Conservation (phyloP, 352 stramenopile species). For the Blastocystis sp. region DNA sequence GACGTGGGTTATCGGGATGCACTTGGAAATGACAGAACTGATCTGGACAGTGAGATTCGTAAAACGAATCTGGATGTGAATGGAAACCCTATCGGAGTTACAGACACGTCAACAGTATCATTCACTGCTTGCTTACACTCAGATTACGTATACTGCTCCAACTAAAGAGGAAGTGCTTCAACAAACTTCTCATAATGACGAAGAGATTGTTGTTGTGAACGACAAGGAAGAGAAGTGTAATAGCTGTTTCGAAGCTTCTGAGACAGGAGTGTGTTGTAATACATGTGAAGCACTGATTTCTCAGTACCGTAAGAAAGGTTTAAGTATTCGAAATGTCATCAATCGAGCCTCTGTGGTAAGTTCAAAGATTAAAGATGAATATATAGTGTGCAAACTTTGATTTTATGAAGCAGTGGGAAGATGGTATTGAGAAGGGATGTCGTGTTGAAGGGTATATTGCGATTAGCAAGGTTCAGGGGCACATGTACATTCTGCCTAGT, state of each 20-base stretch:
- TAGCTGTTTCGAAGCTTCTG: neutral
- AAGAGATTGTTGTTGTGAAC: neutral
- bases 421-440: slow-evolving; percentile 46
- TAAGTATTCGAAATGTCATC: slow-evolving; percentile 50
- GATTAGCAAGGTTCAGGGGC: slow-evolving; percentile 47
- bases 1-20: slow-evolving; percentile 61
- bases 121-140: neutral
- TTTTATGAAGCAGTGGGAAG: slow-evolving; percentile 56
- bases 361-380: neutral
- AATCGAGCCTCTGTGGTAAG: neutral
- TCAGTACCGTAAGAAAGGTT: slow-evolving; percentile 69
- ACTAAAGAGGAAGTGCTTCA: slow-evolving; percentile 61
- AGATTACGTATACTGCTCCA: slow-evolving; percentile 46
- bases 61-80: slow-evolving; percentile 65
- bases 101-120: slow-evolving; percentile 37
- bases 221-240: slow-evolving; percentile 9
- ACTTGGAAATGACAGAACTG: slow-evolving; percentile 49
- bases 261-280: slow-evolving; percentile 69
- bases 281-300: slow-evolving; percentile 69
- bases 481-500: slow-evolving; percentile 31
- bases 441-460: slow-evolving; percentile 25
- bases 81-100: slow-evolving; percentile 24
- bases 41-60: slow-evolving; percentile 48
- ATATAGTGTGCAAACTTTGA: slow-evolving; percentile 19
- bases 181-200: neutral